phyloP scores from a whole-genome alignment of 495 filamentous ascomycete species.

The Aspergillus panamensis region DNA sequence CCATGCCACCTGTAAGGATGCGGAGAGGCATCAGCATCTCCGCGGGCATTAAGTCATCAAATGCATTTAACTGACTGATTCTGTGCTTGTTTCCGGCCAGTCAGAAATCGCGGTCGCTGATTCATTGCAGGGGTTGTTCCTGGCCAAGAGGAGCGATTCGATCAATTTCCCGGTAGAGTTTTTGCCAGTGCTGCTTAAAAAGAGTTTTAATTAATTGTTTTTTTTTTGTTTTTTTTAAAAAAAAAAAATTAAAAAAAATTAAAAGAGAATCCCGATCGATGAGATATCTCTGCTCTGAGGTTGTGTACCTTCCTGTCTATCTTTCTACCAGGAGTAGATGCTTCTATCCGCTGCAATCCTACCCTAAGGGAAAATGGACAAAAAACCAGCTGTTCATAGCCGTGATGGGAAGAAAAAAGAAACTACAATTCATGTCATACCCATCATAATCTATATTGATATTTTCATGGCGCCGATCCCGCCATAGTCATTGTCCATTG shows the following conservation, averaged over 20 bases:
- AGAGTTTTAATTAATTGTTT: background rate
- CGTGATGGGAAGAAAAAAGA: background rate
- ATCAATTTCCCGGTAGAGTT: background rate
- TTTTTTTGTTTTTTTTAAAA: background rate
- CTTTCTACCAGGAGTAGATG: background rate
- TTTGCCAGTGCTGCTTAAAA: background rate
- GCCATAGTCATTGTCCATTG: slow-evolving; percentile 31
- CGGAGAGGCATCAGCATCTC: background rate
- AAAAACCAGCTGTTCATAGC: background rate
- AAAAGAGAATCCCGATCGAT: background rate
- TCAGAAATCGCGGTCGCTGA: background rate
- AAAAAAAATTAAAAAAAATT: background rate
- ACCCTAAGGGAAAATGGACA: background rate
- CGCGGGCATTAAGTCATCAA: slow-evolving; percentile 2
- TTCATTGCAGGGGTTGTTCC: background rate
- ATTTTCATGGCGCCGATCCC: slow-evolving; percentile 34
- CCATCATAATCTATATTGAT: background rate
- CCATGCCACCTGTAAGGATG: background rate
- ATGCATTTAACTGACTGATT: background rate
- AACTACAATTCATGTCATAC: background rate
- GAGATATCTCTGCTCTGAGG: background rate
- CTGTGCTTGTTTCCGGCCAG: background rate
- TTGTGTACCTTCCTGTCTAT: no score
- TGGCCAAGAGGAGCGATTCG: background rate
- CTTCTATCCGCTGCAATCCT: background rate